A percentile compares a stretch with the other conserved stretches of the same genome.
These are phyloP conservation scores for Escallonia herrerae DNA, from an alignment of 129 eudicot genomes.

Conservation along the genomic window DNA sequence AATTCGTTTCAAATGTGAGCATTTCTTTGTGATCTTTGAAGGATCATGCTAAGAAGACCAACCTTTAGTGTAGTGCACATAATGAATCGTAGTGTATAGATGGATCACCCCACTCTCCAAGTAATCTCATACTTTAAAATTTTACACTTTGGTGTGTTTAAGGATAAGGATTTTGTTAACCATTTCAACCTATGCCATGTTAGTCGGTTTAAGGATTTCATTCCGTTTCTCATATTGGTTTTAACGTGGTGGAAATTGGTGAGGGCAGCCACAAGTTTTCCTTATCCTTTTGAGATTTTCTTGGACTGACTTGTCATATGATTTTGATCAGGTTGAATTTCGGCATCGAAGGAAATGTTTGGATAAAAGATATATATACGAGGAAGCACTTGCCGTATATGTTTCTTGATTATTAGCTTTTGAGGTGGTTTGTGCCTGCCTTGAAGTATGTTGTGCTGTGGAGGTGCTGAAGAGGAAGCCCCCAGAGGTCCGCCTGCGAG, in stretches of 20 bases:
- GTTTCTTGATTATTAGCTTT: background rate
- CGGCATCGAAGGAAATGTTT: constrained; percentile 9
- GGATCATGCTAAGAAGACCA: background rate
- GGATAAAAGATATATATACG: background rate
- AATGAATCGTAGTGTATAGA: too few species aligned
- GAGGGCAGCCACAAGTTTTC: background rate
- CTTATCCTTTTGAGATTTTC: background rate
- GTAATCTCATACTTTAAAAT: background rate
- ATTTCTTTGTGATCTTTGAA: background rate
- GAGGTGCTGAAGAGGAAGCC: constrained; percentile 58
- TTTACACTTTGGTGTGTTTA: background rate
- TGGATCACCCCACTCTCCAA: too few species aligned
- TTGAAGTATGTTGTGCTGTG: constrained; percentile 62
- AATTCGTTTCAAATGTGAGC: background rate
- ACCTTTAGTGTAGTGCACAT: background rate
- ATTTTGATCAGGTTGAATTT: constrained; percentile 1
- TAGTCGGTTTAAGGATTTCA: background rate
- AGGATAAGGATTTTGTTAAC: background rate
- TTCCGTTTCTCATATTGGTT: background rate
- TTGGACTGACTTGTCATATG: background rate
- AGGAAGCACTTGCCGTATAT: background rate
- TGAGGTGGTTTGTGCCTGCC: constrained; percentile 7
- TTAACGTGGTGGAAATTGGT: background rate
- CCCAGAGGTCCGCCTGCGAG: constrained; percentile 32
- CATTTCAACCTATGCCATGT: background rate